Evolutionary conservation across 495 filamentous ascomycete species (phyloP).

Genomic region (Penicillium dipodomyicola): DNA sequence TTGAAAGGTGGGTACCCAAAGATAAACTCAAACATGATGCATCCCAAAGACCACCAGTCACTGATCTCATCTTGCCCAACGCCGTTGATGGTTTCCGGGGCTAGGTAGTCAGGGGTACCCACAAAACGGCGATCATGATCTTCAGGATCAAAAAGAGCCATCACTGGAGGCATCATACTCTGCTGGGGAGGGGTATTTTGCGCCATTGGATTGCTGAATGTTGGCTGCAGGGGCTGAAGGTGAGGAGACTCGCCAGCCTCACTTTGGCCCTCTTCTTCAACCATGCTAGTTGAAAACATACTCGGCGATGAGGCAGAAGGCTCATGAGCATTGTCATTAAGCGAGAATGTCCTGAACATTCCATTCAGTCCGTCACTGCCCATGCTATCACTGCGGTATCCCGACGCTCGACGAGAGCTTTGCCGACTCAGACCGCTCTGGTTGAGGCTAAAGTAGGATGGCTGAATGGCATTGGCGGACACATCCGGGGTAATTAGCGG

Average conservation of each 20-base stretch:
- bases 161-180: constrained; percentile 85
- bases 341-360: constrained; percentile 79
- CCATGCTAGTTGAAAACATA: constrained; percentile 45
- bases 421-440: constrained; percentile 68
- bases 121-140: constrained; percentile 93
- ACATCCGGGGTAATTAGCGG: constrained; percentile 85
- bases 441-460: constrained; percentile 88
- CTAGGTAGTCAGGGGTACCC: constrained; percentile 94
- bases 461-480: constrained; percentile 63
- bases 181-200: constrained; percentile 66
- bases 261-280: constrained; percentile 70
- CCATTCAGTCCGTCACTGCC: constrained; percentile 80
- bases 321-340: constrained; percentile 58
- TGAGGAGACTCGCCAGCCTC: constrained; percentile 70
- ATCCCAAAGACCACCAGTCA: constrained; percentile 99
- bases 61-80: constrained; percentile 94
- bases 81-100: constrained; percentile 94
- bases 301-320: constrained; percentile 33
- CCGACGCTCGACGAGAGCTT: constrained; percentile 74
- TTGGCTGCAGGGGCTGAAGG: constrained; percentile 59
- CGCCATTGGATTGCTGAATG: constrained; percentile 50
- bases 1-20: constrained; percentile 94
- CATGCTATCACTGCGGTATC: constrained; percentile 86
- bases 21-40: constrained; percentile 95
- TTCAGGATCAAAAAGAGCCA: constrained; percentile 94